Base-by-base conservation (phyloP, 2,329 filamentous ascomycete genomes). In the Mollisiaceae sp. region DNA sequence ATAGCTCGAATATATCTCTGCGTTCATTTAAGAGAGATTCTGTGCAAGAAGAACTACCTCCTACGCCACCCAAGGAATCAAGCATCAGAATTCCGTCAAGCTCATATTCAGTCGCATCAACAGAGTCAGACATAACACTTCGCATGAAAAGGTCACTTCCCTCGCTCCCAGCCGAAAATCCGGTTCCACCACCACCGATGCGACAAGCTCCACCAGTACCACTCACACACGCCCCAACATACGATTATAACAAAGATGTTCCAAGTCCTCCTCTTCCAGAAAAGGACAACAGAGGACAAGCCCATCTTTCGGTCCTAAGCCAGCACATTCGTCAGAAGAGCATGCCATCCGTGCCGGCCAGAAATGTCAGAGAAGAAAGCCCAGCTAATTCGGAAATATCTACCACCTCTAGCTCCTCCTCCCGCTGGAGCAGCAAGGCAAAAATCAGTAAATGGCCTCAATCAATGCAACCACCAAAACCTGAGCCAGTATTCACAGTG, bases 1-100 rank as follows among this genome's bases (percentile, higher is more conserved):
- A 89, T 70, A 85, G 85, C 70, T 89, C 86, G 8, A 87, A 83
- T 70, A 78, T 85, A 4, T 89, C 86, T 14, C 74, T 87, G 20
- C 81, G 83, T 45, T 88, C 86, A 0, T 79, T 84, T n/a, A 73
- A 70, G 55, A 71, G 59, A n/a, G 66, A 73, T 27, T 66, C 67
- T 18, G 62, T 70, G 4, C 64, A 65, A 3, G 54, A 69, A 38
- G 67, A 70, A 35, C 58, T 64, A 11, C 69, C 68, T n/a, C 65
- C 67, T 35, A 67, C 64, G 2, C 64, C 64, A 50, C 59, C 67
- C 1, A 70, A 67, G 59, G 69, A 70, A 18, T n/a, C 58, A 11
- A n/a, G 60, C 6, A 63, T 65, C 2, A 59, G 64, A 62, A 59
- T 69, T 20, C 45, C 66, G 2, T 70, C 70, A 22, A 68, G 61